A percentile compares a stretch with the other conserved stretches of the same genome.
Conservation (phyloP, 139 green algal genomes). For the Haematococcus sp. region DNA sequence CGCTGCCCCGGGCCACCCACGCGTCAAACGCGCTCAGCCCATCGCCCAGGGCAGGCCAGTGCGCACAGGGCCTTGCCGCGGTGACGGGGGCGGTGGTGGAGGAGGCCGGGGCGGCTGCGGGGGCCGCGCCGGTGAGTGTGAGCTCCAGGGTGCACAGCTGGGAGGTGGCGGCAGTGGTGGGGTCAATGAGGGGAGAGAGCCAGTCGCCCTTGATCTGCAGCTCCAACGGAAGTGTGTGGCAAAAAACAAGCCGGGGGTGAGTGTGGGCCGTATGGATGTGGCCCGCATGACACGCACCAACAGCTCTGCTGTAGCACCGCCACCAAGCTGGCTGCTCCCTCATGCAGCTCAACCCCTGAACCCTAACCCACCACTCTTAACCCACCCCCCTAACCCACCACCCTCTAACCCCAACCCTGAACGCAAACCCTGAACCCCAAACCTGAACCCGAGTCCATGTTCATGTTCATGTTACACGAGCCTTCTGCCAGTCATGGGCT, state of each 20-base stretch:
- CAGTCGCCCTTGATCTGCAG: constrained; percentile 2
- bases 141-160: constrained; percentile 1
- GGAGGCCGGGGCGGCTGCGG: not conserved
- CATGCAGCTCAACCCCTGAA: too few species aligned
- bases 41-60: constrained; percentile 3
- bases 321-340: too few species aligned
- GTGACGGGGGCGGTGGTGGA: not conserved
- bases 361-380: too few species aligned
- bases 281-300: too few species aligned
- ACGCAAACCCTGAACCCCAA: not conserved
- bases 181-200: not conserved
- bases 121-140: constrained; percentile 2
- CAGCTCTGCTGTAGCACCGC: too few species aligned
- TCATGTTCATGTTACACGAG: not conserved
- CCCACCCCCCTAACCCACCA: not conserved
- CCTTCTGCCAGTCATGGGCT: not conserved
- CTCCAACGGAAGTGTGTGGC: constrained; percentile 1
- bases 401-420: not conserved
- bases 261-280: too few species aligned
- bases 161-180: not conserved
- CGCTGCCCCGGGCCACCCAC: too few species aligned
- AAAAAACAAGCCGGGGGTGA: not conserved
- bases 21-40: too few species aligned
- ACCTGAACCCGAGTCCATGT: not conserved
- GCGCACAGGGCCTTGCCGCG: not conserved